Conservation (phyloP, 192 early-diverging fungal species). For the Martensiomyces pterosporus region DNA sequence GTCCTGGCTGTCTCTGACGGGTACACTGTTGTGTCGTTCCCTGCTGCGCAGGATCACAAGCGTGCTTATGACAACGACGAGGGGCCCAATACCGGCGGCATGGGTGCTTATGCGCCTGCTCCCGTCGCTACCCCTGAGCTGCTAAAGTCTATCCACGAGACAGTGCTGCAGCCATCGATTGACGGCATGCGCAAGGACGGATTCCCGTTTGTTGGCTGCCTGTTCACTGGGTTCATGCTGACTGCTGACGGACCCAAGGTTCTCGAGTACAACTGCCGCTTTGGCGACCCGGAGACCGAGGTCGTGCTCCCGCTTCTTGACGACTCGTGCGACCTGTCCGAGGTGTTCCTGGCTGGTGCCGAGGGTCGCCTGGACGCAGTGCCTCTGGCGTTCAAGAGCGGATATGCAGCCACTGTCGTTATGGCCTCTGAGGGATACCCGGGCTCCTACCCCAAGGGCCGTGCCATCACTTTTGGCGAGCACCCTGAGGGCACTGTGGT, state of each 20-base stretch:
- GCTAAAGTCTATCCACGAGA: slow-evolving; percentile 63
- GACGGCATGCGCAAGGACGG: slow-evolving; percentile 96
- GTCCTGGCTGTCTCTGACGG: slow-evolving; percentile 91
- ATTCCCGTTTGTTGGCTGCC: slow-evolving; percentile 92
- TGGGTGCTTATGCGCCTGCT: slow-evolving; percentile 97
- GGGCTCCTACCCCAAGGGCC: slow-evolving; percentile 77
- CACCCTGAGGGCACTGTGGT: slow-evolving; percentile 52
- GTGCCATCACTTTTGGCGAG: slow-evolving; percentile 61
- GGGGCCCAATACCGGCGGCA: slow-evolving; percentile 97
- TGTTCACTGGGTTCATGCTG: slow-evolving; percentile 97
- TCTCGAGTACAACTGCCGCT: slow-evolving; percentile 97
- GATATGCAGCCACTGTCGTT: slow-evolving; percentile 87
- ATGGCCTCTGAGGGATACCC: slow-evolving; percentile 93
- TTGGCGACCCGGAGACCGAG: slow-evolving; percentile 98
- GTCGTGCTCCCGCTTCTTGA: slow-evolving; percentile 87
- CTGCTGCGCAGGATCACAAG: slow-evolving; percentile 98
- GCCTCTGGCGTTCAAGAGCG: slow-evolving; percentile 62
- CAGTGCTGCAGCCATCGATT: slow-evolving; percentile 85
- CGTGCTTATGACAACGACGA: slow-evolving; percentile 89
- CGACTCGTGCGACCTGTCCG: slow-evolving; percentile 77
- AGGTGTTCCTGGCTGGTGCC: slow-evolving; percentile 81
- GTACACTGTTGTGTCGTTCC: slow-evolving; percentile 85
- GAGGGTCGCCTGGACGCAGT: slow-evolving; percentile 91
- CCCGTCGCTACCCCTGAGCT: slow-evolving; percentile 83
- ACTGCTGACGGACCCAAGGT: slow-evolving; percentile 88